Evolutionary conservation across 2,329 filamentous ascomycete species (phyloP), one percentile per base, ranked within the genome.

Genomic region (Cucurbitaria berberidis): DNA sequence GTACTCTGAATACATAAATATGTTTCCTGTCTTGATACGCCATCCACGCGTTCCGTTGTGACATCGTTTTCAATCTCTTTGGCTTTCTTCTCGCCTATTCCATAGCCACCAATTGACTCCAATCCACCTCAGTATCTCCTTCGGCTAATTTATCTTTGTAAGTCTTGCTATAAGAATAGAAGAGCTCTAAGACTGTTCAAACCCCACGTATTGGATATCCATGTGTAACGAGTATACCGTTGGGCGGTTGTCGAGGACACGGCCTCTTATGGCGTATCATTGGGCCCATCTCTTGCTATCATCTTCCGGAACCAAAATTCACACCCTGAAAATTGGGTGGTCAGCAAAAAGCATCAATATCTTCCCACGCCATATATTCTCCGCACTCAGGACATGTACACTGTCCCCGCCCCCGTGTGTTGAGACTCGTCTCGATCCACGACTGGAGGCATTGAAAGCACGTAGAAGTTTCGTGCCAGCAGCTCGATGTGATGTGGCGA

Each of bases 311-410:
- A 21, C 3, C 18, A 39, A 22, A 22, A 21, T 22, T 24, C 18
- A 40, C 9, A 15, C 19, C 19, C 46, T 26, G 21, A 39, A 47
- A 6, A 21, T 43, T 11, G 36, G 44, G 29, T 59, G 55, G 8
- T 60, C 51, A n/a, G 60, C 61, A 48, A 69, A 67, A 45, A n/a
- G 57, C 53, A 38, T 55, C 51, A 4, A 72, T 53, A 45, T 72
- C 70, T 15, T 68, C 66, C 9, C 62, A 62, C 0, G 46, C 46
- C 60, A 73, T 63, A 0, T 21, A 11, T 45, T 70, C 64, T 3
- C 62, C 60, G 36, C 70, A 74, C 47, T 74, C 70, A 0, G 68
- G 69, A 59, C 70, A 74, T 6, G 55, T 57, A 22, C 61, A 67
- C 15, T 53, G 49, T 11, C 62, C 59, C 47, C 57, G 60, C 5